phyloP scores from a whole-genome alignment of 441 rosid genomes.

The Manihot esculenta region DNA sequence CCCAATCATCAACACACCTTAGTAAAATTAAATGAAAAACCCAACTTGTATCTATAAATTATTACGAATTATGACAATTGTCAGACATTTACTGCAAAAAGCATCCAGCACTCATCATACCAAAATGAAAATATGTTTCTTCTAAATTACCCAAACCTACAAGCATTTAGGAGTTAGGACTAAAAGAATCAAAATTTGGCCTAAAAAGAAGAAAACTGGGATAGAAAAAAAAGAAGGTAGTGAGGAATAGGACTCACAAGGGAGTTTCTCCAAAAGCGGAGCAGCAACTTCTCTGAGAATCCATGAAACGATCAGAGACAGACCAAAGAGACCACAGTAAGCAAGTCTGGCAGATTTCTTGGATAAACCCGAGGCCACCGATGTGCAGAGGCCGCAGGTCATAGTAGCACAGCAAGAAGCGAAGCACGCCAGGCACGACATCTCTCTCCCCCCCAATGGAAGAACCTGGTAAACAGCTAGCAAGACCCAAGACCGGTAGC shows the following conservation, averaged over 20 bases:
- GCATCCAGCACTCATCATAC: background rate
- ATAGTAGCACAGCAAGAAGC: conserved; percentile 74
- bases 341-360: conserved; percentile 86
- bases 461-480: background rate
- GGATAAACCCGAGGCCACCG: conserved; percentile 82
- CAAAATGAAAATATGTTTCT: background rate
- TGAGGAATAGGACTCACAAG: conserved; percentile 49
- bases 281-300: conserved; percentile 75
- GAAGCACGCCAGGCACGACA: conserved; percentile 59
- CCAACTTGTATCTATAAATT: background rate
- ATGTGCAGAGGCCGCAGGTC: conserved; percentile 88
- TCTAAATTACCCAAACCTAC: background rate
- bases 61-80: background rate
- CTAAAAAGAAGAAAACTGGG: conserved; percentile 4
- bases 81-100: background rate
- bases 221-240: background rate
- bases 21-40: background rate
- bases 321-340: conserved; percentile 92
- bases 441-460: conserved; percentile 13
- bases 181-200: conserved; percentile 18
- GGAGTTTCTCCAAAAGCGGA: conserved; percentile 70
- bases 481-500: conserved; percentile 1
- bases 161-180: background rate
- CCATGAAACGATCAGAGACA: conserved; percentile 90
- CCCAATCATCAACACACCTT: background rate